Percentiles rank a stretch among this genome's conserved stretches.
Evolutionary conservation across 345 rosid genomes (phyloP).

Genomic region (Salix koriyanagi): DNA sequence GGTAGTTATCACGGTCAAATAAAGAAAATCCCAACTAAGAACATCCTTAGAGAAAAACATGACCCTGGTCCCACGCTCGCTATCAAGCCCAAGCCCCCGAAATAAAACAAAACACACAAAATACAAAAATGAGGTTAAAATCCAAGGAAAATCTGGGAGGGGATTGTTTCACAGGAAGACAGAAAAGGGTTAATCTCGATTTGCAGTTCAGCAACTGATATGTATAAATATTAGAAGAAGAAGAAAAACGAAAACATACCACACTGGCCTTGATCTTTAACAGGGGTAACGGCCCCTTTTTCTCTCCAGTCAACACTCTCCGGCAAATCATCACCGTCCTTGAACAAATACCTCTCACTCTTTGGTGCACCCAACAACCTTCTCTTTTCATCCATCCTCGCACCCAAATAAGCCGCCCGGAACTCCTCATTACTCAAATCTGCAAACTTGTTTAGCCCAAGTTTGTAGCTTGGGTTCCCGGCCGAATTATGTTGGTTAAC

Average conservation of each 20-base stretch:
- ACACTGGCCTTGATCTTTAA: constrained; percentile 33
- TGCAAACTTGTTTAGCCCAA: constrained; percentile 60
- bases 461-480: constrained; percentile 34
- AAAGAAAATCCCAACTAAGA: background rate
- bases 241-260: constrained; percentile 5
- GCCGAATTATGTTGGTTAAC: constrained; percentile 43
- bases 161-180: background rate
- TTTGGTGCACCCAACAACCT: background rate
- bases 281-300: constrained; percentile 25
- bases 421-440: constrained; percentile 64
- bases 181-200: no score
- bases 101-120: background rate
- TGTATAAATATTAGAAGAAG: no score
- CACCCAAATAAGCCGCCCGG: constrained; percentile 37
- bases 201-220: background rate
- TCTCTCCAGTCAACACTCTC: constrained; percentile 23
- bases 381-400: constrained; percentile 24
- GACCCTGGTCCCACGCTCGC: background rate
- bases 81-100: background rate
- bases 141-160: background rate
- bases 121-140: background rate
- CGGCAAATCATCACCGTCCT: constrained; percentile 17
- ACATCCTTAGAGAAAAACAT: background rate
- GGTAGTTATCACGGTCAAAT: background rate
- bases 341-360: constrained; percentile 13